Conservation (phyloP, 495 filamentous ascomycete species). For the Xylaria intraflava region DNA sequence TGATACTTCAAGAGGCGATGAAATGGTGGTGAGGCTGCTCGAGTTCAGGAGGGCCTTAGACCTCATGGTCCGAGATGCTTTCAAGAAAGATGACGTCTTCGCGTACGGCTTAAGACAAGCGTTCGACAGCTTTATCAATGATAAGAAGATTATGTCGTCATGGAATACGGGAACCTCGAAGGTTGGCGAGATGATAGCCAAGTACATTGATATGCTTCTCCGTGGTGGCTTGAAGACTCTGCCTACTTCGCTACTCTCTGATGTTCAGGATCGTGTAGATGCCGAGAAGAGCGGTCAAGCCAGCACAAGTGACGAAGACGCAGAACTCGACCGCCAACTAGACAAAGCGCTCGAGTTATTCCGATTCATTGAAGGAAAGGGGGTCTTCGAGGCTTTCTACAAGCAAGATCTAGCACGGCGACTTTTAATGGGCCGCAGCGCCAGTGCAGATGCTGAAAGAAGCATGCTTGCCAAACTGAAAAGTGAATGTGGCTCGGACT, state of each 20-base stretch:
- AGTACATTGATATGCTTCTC: conserved; percentile 87
- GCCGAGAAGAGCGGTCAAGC: conserved; percentile 49
- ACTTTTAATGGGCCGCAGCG: conserved; percentile 82
- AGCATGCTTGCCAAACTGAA: conserved; percentile 90
- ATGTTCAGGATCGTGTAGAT: conserved; percentile 41
- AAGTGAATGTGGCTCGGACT: conserved; percentile 85
- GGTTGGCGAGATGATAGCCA: conserved; percentile 97
- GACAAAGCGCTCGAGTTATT: conserved; percentile 91
- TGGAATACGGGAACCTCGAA: conserved; percentile 82
- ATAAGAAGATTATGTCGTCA: conserved; percentile 57
- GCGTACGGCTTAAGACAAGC: conserved; percentile 71
- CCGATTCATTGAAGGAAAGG: conserved; percentile 94
- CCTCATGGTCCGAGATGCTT: conserved; percentile 61
- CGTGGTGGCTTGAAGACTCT: conserved; percentile 80
- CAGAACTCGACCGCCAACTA: conserved; percentile 80
- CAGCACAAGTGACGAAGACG: conserved; percentile 71
- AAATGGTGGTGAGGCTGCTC: conserved; percentile 83
- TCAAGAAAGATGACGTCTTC: conserved; percentile 66
- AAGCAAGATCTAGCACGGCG: conserved; percentile 91
- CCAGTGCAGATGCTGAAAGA: conserved; percentile 88
- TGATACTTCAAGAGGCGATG: conserved; percentile 65
- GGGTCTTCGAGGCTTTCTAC: conserved; percentile 97
- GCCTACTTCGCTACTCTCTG: conserved; percentile 49
- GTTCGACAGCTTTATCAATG: conserved; percentile 87
- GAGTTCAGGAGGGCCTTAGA: conserved; percentile 78